phyloP scores from a whole-genome alignment of 2,329 filamentous ascomycete genomes.

The Colletotrichum sp. region DNA sequence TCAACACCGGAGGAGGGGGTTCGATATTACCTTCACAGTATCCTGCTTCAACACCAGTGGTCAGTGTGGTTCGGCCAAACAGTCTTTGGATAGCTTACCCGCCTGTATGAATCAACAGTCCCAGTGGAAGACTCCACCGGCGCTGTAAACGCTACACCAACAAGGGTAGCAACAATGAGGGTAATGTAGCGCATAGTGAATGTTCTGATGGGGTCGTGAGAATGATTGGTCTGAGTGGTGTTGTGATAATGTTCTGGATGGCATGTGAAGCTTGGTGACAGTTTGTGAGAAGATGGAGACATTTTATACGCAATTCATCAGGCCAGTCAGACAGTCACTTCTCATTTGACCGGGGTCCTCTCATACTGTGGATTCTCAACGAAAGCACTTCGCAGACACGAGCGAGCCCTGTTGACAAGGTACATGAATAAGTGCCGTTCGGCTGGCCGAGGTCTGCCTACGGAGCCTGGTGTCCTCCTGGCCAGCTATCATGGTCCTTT shows the following conservation, averaged over 20 bases:
- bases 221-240: accelerated
- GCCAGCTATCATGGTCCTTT: not conserved
- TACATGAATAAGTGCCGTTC: not conserved
- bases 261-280: not conserved
- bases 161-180: not conserved
- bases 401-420: not conserved
- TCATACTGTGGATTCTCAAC: not conserved
- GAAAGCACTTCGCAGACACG: not conserved
- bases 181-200: not conserved
- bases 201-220: accelerated
- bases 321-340: not conserved
- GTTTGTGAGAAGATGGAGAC: not conserved
- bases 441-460: accelerated
- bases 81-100: not conserved
- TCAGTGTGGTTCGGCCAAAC: not conserved
- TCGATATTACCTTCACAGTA: not conserved
- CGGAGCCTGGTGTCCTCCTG: not conserved
- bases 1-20: accelerated
- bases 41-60: not conserved
- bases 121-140: not conserved
- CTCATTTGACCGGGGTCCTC: not conserved
- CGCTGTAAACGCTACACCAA: not conserved
- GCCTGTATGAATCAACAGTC: not conserved
- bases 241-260: not conserved
- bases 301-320: not conserved